Evolutionary conservation across 306 rosid genomes (phyloP).

Genomic region (Cucumis melo): DNA sequence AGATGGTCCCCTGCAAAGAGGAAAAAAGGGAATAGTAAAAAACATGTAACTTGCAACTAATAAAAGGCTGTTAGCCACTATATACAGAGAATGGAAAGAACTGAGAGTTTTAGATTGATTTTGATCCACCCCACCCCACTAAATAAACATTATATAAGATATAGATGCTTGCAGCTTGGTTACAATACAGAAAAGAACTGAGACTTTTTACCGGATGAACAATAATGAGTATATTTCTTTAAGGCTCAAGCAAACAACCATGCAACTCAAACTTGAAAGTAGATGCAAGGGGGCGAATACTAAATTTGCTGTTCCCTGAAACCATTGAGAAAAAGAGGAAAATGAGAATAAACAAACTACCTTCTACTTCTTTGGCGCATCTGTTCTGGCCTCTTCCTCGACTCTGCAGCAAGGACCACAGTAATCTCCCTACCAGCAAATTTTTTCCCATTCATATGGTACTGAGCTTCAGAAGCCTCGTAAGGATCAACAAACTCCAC

Average conservation of each 20-base stretch:
- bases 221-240: background rate
- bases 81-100: background rate
- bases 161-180: background rate
- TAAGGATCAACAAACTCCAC: slow-evolving; percentile 89
- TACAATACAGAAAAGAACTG: background rate
- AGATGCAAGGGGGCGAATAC: background rate
- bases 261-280: background rate
- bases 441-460: slow-evolving; percentile 85
- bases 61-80: background rate
- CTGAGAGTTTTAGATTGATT: background rate
- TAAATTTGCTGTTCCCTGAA: background rate
- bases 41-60: background rate
- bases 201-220: background rate
- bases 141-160: background rate
- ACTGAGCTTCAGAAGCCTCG: slow-evolving; percentile 95
- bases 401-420: slow-evolving; percentile 86
- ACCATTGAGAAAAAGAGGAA: background rate
- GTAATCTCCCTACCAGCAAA: slow-evolving; percentile 98
- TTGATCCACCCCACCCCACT: background rate
- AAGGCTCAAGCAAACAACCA: background rate
- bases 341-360: slow-evolving; percentile 29
- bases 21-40: background rate
- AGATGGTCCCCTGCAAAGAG: slow-evolving; percentile 47
- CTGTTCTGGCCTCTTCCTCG: slow-evolving; percentile 95
- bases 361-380: slow-evolving; percentile 71